phyloP scores from a whole-genome alignment of 2,329 filamentous ascomycete species.

The Fusarium sp. region DNA sequence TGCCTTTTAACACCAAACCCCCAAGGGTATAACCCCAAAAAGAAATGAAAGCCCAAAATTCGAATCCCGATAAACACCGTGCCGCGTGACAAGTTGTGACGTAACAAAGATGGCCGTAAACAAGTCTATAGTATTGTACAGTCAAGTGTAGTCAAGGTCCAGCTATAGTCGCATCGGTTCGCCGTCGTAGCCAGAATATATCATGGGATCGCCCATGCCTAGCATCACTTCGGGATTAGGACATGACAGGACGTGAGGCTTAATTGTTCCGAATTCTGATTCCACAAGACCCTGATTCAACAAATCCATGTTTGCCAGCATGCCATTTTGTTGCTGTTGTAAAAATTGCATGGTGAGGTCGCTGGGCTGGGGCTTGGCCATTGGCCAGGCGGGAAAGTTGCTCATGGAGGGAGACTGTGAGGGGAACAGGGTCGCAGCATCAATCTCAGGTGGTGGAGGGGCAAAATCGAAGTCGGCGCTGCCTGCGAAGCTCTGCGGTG shows the following conservation, averaged over 20 bases:
- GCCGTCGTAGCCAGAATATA: conserved; percentile 64
- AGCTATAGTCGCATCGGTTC: conserved; percentile 55
- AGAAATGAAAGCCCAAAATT: background rate
- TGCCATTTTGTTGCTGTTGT: conserved; percentile 55
- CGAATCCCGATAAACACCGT: conserved; percentile 33
- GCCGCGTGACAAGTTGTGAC: conserved; percentile 39
- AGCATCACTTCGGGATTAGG: conserved; percentile 67
- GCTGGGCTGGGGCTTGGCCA: conserved; percentile 43
- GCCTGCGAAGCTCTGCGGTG: conserved; percentile 62
- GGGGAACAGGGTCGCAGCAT: conserved; percentile 50
- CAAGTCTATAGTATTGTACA: conserved; percentile 42
- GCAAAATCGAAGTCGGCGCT: conserved; percentile 53
- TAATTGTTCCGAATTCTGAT: conserved; percentile 64
- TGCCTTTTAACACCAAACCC: conserved; percentile 23
- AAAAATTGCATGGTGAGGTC: conserved; percentile 55
- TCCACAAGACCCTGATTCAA: conserved; percentile 63
- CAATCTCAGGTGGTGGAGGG: conserved; percentile 49
- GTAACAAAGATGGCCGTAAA: conserved; percentile 41
- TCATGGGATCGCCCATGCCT: conserved; percentile 68
- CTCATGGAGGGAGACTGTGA: conserved; percentile 50
- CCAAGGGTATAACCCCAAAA: conserved; percentile 24
- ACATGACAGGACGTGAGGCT: conserved; percentile 65
- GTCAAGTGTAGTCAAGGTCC: conserved; percentile 19
- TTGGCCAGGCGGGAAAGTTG: conserved; percentile 48
- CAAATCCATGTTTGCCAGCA: conserved; percentile 58